Evolutionary conservation across 1,139 yeast genomes (phyloP), one percentile per base, ranked within the genome.

Genomic region (Geotrichum siamense): DNA sequence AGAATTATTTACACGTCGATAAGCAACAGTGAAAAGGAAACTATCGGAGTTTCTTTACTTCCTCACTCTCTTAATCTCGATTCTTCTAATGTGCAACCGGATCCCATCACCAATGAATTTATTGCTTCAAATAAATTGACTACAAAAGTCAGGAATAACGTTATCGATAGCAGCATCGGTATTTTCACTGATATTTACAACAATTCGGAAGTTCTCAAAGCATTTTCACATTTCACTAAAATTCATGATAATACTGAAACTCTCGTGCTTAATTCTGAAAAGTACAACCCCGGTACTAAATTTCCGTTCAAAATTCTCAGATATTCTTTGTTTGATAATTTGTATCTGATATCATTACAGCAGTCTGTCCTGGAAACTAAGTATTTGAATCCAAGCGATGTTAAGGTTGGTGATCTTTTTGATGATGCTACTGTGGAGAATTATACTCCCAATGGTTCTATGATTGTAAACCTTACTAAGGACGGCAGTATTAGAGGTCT

Each of bases 291-390:
- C 16, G 93, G 86, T 1, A 71, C 94, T 1, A 69, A 70, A 12
- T 94, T 84, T 60, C 65, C 68, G 39, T 94, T 95, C 3, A 78
- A 96, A 62, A 79, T 91, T 10, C 58, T 83, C 38, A 86, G 87
- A 3, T 84, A 67, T 59, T 77, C 84, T 42, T 61, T 64, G 28
- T 65, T 81, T 40, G 97, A 91, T 57, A 76, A 79, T 48, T 60
- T 76, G 37, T 79, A 78, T 55, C 70, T 76, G 37, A 65, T 91
- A 53, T 79, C 95, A 0, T 67, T 86, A 58, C 81, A 85, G 54
- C 76, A 84, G 20, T 68, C 72, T 38, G 70, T 77, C 32, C 67
- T 91, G 30, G 72, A 77, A 16, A 76, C 82, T 50, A 71, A 77
- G 56, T 89, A 75, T 57, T 67, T 91, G 51, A 72, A 79, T 46